Base-by-base conservation (phyloP, 768 basidiomycete species). In the Lactarius akahatsu region DNA sequence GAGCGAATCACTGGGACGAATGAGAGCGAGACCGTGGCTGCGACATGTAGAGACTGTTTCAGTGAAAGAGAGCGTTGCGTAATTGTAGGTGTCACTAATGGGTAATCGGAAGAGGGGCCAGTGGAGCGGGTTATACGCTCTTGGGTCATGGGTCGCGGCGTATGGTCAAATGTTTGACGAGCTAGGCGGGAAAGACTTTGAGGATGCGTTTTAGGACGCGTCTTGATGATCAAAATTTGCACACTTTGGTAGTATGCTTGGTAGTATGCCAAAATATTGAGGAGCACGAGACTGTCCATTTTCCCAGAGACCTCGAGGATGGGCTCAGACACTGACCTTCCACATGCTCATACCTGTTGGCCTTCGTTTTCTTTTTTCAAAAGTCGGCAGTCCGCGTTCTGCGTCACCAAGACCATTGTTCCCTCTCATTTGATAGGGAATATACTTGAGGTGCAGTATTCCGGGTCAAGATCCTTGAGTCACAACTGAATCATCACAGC, bases 151-250 rank as follows among this genome's bases (percentile, higher is more conserved):
- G 13, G 5, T 52, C 50, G 23, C 47, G n/a, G 47, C n/a, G n/a
- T 47, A 4, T 50, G 16, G 23, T 26, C 26, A 13, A 47, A 23
- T 7, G 5, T 6, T 36, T 34, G 20, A 23, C 26, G 23, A 13
- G 5, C 18, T 30, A 54, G 13, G 2, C 26, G n/a, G n/a, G 38
- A 20, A 62, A 28, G 54, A 15, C 13, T 15, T 32, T 8, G 10
- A 41, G 36, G n/a, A 26, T 52, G 61, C 34, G 6, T 26, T 62
- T 54, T 15, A 26, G 62, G 62, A 57, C 43, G 4, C 34, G 16
- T 63, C 45, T 34, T 18, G n/a, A 41, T 52, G 57, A 38, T 16
- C 57, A 59, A 30, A 52, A 30, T 40, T 28, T 40, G 28, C 45
- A 10, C 13, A 16, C 32, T 38, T 50, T 23, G 36, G 26, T 57